These are phyloP conservation scores for Rhodotorula kratochvilovae DNA, from an alignment of 768 basidiomycete genomes.

Conservation along the genomic window DNA sequence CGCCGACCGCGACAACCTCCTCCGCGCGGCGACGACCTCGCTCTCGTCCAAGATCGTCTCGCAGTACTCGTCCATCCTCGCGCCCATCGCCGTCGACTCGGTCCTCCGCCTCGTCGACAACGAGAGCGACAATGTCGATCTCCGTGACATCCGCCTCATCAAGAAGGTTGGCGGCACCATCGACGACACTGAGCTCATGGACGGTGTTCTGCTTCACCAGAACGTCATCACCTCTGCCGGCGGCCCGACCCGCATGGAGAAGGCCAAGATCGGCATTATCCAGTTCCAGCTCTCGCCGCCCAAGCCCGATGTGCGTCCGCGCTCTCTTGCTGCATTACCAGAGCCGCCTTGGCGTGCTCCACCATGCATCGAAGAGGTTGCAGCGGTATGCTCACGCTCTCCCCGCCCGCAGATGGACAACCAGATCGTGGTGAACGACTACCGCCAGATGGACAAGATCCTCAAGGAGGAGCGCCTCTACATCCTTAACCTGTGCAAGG, in stretches of 20 bases:
- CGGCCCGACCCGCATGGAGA: conserved; percentile 90
- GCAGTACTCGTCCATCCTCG: conserved; percentile 94
- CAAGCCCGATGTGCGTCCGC: conserved; percentile 74
- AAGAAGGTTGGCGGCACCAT: conserved; percentile 99
- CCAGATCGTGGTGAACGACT: conserved; percentile 97
- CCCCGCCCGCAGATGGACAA: conserved; percentile 80
- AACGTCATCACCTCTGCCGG: conserved; percentile 84
- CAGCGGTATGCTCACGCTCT: background rate
- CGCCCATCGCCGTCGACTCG: conserved; percentile 97
- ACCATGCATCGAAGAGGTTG: too few relatives aligned
- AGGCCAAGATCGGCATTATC: conserved; percentile 95
- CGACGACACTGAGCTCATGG: conserved; percentile 88
- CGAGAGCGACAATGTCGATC: conserved; percentile 81
- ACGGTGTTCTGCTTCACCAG: conserved; percentile 96
- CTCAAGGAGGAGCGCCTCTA: conserved; percentile 99
- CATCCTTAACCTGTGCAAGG: conserved; percentile 94
- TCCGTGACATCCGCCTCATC: conserved; percentile 90
- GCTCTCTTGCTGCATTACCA: too few relatives aligned
- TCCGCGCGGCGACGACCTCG: conserved; percentile 90
- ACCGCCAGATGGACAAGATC: conserved; percentile 99
- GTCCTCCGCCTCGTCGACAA: conserved; percentile 85
- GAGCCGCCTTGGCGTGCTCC: too few relatives aligned
- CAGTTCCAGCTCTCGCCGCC: conserved; percentile 98
- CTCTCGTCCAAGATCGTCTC: conserved; percentile 99
- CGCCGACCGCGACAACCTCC: conserved; percentile 72